Conservation (phyloP, 106 monocot genomes). For the Dendrobium huoshanense region DNA sequence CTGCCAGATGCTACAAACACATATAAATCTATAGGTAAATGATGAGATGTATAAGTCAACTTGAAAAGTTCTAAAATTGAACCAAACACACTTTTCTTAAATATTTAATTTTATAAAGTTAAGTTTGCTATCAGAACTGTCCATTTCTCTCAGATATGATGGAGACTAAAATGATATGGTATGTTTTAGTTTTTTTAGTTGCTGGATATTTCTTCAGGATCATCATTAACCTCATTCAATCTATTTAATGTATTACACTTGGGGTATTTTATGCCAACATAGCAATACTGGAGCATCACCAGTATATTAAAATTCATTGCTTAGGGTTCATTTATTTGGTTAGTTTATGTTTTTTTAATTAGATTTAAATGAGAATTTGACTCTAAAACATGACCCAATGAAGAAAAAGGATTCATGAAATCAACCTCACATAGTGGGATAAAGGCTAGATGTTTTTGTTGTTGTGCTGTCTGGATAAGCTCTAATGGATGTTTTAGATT, state of each 20-base stretch:
- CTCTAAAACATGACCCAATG: too few relatives aligned
- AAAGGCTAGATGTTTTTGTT: too few relatives aligned
- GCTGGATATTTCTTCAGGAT: neutral
- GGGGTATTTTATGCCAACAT: neutral
- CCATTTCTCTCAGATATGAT: neutral
- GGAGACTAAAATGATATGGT: neutral
- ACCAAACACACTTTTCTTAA: neutral
- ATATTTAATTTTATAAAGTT: neutral
- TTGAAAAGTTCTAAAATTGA: neutral
- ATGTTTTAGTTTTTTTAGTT: too few relatives aligned
- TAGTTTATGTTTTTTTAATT: neutral
- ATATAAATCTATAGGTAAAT: constrained; percentile 84
- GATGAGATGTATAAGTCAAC: neutral
- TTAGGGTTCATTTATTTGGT: neutral
- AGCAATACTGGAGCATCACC: too few relatives aligned
- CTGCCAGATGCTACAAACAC: constrained; percentile 85
- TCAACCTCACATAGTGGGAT: too few relatives aligned
- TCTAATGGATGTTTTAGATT: neutral
- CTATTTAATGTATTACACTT: neutral
- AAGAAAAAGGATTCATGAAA: too few relatives aligned
- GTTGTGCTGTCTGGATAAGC: neutral
- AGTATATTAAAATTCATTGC: neutral
- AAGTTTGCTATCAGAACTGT: neutral
- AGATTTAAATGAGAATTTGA: neutral
- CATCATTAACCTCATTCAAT: neutral